A percentile compares a stretch with the other conserved stretches of the same genome.
Conservation (phyloP, 2,329 filamentous ascomycete genomes). For the Fusarium praegraminearum region DNA sequence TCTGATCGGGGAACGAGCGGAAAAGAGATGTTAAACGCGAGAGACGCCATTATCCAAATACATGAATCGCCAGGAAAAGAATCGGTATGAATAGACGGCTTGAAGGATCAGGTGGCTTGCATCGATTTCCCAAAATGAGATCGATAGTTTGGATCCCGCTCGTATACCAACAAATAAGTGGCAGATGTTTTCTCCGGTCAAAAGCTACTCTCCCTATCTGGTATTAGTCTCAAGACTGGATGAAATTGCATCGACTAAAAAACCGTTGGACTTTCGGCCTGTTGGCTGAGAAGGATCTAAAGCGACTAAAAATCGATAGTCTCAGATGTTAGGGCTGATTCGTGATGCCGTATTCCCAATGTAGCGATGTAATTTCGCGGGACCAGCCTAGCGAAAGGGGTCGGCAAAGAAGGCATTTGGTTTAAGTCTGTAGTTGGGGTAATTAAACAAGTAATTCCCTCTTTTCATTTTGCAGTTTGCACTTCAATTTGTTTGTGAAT, state of each 20-base stretch:
- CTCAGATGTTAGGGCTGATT: not conserved
- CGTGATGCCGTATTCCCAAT: not conserved
- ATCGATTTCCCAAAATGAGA: not conserved
- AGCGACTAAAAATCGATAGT: not conserved
- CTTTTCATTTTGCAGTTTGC: rapidly evolving
- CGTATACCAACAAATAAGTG: not conserved
- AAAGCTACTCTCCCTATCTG: not conserved
- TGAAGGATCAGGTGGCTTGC: not conserved
- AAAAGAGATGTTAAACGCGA: not conserved
- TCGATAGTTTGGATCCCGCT: not conserved
- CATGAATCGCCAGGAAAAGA: not conserved
- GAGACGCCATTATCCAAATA: not conserved
- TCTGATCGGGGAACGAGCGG: not conserved
- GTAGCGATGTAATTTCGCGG: not conserved
- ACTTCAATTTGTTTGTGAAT: rapidly evolving
- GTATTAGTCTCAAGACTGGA: not conserved
- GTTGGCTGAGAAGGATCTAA: not conserved
- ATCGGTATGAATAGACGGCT: not conserved
- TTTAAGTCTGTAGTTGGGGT: not conserved
- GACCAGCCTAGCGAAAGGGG: not conserved
- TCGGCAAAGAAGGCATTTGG: not conserved
- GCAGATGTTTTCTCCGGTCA: rapidly evolving
- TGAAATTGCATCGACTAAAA: not conserved
- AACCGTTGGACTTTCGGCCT: not conserved
- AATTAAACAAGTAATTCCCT: not conserved